Conservation (phyloP, 495 filamentous ascomycete species). For the Thozetella sp. region DNA sequence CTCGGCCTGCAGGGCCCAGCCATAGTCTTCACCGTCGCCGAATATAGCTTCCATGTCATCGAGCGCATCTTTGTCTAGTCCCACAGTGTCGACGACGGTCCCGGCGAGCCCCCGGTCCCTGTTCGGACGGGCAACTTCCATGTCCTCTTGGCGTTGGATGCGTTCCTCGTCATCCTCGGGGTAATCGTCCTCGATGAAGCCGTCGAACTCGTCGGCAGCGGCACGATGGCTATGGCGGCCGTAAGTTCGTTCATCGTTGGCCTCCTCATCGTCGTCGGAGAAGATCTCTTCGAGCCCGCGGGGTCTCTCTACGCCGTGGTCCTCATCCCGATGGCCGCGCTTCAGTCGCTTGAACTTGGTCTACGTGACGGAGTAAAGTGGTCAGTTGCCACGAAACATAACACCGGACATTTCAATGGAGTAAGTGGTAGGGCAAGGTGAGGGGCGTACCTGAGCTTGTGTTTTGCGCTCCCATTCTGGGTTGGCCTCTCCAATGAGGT, state of each 20-base stretch:
- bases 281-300: constrained; percentile 89
- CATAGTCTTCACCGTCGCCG: constrained; percentile 91
- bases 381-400: not conserved
- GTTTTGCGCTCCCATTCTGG: constrained; percentile 68
- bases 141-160: constrained; percentile 78
- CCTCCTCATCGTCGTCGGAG: constrained; percentile 89
- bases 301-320: constrained; percentile 54
- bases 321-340: constrained; percentile 78
- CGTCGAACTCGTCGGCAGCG: constrained; percentile 86
- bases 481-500: constrained; percentile 82
- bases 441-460: constrained; percentile 60
- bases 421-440: too few species aligned
- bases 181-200: constrained; percentile 96
- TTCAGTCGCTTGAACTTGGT: constrained; percentile 94
- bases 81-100: constrained; percentile 65
- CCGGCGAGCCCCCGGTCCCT: constrained; percentile 62
- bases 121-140: constrained; percentile 79
- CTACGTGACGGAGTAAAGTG: constrained; percentile 37
- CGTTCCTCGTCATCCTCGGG: constrained; percentile 83
- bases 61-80: constrained; percentile 85
- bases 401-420: too few species aligned
- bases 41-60: constrained; percentile 96
- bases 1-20: constrained; percentile 87
- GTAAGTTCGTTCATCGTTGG: constrained; percentile 58
- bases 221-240: constrained; percentile 50